Conservation (phyloP, 306 rosid species). For the Rosa persica region DNA sequence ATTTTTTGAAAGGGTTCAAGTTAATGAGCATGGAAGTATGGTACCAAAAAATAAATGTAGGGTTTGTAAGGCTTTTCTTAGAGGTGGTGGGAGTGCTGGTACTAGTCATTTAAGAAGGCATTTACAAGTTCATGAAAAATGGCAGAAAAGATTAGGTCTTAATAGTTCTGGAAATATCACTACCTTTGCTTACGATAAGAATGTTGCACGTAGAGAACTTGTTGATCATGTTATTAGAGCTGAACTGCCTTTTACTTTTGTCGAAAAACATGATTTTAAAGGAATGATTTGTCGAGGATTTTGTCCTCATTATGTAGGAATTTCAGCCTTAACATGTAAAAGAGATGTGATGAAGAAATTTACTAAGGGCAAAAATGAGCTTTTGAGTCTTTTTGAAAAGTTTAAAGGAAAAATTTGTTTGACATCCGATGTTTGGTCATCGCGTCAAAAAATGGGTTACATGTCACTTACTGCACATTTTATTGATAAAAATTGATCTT, state of each 20-base stretch:
- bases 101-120: not conserved
- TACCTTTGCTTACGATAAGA: not conserved
- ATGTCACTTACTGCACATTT: not conserved
- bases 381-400: not conserved
- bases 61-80: not conserved
- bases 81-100: not conserved
- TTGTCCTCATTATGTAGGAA: not conserved
- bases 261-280: not conserved
- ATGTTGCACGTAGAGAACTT: not conserved
- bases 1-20: not conserved
- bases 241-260: too few species aligned
- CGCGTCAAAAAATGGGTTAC: not conserved
- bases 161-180: not conserved
- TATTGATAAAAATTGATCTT: not conserved
- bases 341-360: not conserved
- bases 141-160: not conserved
- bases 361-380: not conserved
- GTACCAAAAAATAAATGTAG: not conserved
- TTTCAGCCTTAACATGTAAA: not conserved
- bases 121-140: too few species aligned
- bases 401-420: not conserved
- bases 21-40: not conserved
- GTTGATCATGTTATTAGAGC: not conserved
- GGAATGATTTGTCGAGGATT: not conserved
- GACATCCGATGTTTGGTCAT: not conserved